These are phyloP conservation scores for Euphorbia lathyris DNA, from an alignment of 345 rosid genomes.

Conservation along the genomic window DNA sequence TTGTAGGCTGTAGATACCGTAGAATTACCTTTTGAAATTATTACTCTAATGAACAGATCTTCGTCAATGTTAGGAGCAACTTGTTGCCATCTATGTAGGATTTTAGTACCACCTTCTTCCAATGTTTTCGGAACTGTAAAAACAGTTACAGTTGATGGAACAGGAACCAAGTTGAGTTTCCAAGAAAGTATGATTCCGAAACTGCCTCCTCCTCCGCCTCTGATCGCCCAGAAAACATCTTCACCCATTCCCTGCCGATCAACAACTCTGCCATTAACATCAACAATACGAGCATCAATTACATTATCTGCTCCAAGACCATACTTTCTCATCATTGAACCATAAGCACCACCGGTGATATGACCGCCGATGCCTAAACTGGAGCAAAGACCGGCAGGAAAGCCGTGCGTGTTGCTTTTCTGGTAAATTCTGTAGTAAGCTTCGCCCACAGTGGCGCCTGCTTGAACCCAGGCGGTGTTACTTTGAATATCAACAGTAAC, in stretches of 20 bases:
- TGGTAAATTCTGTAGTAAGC: conserved; percentile 18
- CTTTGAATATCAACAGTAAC: conserved; percentile 5
- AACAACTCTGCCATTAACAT: conserved; percentile 13
- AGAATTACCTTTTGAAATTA: not conserved
- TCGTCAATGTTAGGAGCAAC: conserved; percentile 17
- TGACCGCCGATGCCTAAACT: conserved; percentile 23
- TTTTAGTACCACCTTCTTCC: conserved; percentile 16
- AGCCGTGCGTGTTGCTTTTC: conserved; percentile 18
- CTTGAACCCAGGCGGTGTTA: conserved; percentile 21
- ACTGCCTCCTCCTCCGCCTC: conserved; percentile 24
- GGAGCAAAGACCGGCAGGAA: conserved; percentile 20
- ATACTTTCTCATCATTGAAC: conserved; percentile 24
- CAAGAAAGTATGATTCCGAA: conserved; percentile 17
- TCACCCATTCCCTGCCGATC: conserved; percentile 14
- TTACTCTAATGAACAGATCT: conserved; percentile 18
- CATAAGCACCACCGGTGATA: conserved; percentile 24
- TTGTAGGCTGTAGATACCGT: conserved; percentile 21
- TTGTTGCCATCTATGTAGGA: conserved; percentile 16
- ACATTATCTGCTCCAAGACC: conserved; percentile 20
- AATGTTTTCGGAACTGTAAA: conserved; percentile 17
- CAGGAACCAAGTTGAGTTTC: conserved; percentile 22
- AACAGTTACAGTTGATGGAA: conserved; percentile 17
- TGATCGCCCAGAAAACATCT: conserved; percentile 21
- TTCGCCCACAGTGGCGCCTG: conserved; percentile 22
- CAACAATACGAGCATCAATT: conserved; percentile 15